Evolutionary conservation across 441 rosid genomes (phyloP).

Genomic region (Erodium moschatum): DNA sequence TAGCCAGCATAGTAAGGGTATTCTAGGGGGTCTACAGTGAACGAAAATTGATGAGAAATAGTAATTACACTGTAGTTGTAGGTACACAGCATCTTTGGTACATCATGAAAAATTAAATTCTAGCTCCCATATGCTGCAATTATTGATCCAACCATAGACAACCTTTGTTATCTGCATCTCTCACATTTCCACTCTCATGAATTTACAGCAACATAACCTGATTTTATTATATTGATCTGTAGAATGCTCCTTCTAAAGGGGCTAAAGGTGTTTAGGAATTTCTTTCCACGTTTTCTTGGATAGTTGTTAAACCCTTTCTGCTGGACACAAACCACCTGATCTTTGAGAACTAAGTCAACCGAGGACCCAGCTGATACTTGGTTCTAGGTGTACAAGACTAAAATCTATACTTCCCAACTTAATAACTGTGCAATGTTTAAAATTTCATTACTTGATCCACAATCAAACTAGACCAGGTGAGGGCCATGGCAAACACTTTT

Average conservation of each 20-base stretch:
- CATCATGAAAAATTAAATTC: not conserved
- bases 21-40: not conserved
- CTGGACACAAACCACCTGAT: not conserved
- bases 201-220: not conserved
- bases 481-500: not conserved
- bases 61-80: not conserved
- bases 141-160: conserved; percentile 1
- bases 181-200: not conserved
- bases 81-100: not conserved
- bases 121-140: conserved; percentile 1
- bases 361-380: not conserved
- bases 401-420: not conserved
- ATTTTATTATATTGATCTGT: not conserved
- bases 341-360: not conserved
- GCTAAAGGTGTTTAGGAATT: not conserved
- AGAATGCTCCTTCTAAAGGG: not conserved
- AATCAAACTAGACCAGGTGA: not conserved
- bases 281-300: not conserved
- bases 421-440: not conserved
- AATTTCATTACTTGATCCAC: conserved; percentile 7
- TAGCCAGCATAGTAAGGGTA: not conserved
- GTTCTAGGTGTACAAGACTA: not conserved
- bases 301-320: not conserved
- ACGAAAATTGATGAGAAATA: not conserved
- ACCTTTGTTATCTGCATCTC: not conserved